phyloP scores from a whole-genome alignment of 2,329 filamentous ascomycete genomes.

The Talaromyces pinophilus region DNA sequence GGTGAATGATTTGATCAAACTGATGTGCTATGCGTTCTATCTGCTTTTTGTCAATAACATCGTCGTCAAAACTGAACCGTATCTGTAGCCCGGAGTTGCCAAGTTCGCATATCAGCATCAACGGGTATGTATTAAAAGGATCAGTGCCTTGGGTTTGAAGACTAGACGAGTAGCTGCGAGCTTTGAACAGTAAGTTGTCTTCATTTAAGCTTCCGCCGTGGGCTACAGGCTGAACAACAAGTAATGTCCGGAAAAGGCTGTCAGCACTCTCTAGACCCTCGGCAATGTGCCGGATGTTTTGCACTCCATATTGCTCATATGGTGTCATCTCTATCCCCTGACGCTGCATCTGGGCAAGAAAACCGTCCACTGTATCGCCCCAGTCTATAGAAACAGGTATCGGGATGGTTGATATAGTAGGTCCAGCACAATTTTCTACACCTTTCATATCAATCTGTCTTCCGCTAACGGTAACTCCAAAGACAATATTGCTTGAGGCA shows the following conservation, averaged over 20 bases:
- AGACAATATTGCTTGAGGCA: conserved; percentile 7
- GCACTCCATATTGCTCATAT: conserved; percentile 20
- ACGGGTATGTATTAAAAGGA: conserved; percentile 52
- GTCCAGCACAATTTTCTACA: not conserved
- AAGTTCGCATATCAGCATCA: conserved; percentile 63
- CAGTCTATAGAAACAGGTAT: conserved; percentile 36
- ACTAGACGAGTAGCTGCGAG: conserved; percentile 59
- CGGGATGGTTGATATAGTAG: conserved; percentile 42
- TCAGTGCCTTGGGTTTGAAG: conserved; percentile 36
- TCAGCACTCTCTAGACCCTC: conserved; percentile 33
- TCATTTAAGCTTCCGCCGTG: conserved; percentile 4
- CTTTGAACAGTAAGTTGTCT: conserved; percentile 13
- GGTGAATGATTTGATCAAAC: conserved; percentile 6
- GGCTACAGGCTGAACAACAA: conserved; percentile 33
- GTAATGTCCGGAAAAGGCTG: conserved; percentile 43
- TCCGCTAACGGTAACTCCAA: conserved; percentile 16
- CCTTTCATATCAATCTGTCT: conserved; percentile 4
- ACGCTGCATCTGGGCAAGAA: conserved; percentile 56
- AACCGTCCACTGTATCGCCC: conserved; percentile 44
- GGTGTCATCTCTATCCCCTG: conserved; percentile 55
- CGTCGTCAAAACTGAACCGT: conserved; percentile 61
- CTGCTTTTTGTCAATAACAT: conserved; percentile 48
- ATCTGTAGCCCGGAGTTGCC: conserved; percentile 55
- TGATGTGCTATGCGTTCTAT: conserved; percentile 35
- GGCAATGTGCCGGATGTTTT: conserved; percentile 7